phyloP scores from a whole-genome alignment of 305 asterid species.

The Ajuga reptans region DNA sequence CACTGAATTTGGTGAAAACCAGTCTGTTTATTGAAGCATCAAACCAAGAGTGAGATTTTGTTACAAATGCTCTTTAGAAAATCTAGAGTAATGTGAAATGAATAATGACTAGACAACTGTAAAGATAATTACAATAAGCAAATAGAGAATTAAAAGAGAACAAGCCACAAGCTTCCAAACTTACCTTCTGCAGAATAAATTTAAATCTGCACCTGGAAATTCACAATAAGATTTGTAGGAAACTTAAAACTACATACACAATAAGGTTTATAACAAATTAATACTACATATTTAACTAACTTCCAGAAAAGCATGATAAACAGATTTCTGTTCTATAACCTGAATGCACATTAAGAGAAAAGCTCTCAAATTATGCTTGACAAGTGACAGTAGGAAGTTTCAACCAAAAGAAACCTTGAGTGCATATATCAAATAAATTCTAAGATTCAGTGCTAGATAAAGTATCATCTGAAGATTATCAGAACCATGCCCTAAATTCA shows the following conservation, averaged over 20 bases:
- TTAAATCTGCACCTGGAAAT: background rate
- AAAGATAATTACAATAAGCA: slow-evolving; percentile 5
- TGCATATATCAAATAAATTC: background rate
- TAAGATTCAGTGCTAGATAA: too few relatives aligned
- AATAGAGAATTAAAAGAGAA: background rate
- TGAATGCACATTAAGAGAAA: background rate
- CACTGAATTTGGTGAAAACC: slow-evolving; percentile 89
- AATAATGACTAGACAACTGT: background rate
- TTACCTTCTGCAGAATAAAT: background rate
- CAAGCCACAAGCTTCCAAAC: slow-evolving; percentile 1
- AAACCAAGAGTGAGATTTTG: slow-evolving; percentile 18
- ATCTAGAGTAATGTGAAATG: background rate
- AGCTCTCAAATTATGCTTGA: slow-evolving; percentile 5
- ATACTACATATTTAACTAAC: background rate
- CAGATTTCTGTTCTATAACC: background rate
- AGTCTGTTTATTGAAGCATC: slow-evolving; percentile 45
- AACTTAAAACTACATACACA: background rate
- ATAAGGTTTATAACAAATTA: background rate
- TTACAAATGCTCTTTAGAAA: background rate
- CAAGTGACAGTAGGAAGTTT: background rate
- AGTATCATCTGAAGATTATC: too few relatives aligned
- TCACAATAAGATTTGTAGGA: background rate
- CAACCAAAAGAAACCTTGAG: too few relatives aligned
- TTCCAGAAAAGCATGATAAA: background rate
- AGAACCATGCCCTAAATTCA: too few relatives aligned